A percentile compares a stretch with the other conserved stretches of the same genome.
These are phyloP conservation scores for Dactylellina leptospora DNA, from an alignment of 2,329 filamentous ascomycete genomes.

Conservation along the genomic window DNA sequence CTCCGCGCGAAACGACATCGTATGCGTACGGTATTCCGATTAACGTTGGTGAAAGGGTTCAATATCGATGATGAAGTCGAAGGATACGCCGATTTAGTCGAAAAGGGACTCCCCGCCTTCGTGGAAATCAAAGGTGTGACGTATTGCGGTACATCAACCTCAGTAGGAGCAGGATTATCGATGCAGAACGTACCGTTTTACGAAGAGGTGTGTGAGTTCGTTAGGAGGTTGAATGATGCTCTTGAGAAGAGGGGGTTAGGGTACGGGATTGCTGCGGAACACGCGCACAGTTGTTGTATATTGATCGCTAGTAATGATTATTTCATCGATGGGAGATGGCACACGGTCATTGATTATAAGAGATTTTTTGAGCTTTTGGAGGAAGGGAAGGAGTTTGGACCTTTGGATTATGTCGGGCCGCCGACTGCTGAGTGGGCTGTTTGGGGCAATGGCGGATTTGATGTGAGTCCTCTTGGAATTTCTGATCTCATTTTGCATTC, in stretches of 20 bases:
- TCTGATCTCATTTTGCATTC: too few relatives aligned
- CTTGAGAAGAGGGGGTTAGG: conserved; percentile 74
- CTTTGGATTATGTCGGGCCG: conserved; percentile 88
- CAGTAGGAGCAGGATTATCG: conserved; percentile 83
- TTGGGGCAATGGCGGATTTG: conserved; percentile 94
- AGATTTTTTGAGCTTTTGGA: conserved; percentile 87
- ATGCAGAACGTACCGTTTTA: conserved; percentile 99
- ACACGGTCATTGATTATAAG: conserved; percentile 89
- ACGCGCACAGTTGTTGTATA: conserved; percentile 93
- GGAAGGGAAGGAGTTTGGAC: conserved; percentile 76
- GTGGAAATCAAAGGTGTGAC: conserved; percentile 97
- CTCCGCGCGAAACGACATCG: conserved; percentile 81
- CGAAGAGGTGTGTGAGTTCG: conserved; percentile 85
- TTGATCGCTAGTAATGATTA: conserved; percentile 85
- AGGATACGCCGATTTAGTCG: conserved; percentile 89
- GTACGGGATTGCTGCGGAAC: conserved; percentile 93
- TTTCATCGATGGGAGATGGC: conserved; percentile 78
- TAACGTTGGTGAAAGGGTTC: conserved; percentile 97
- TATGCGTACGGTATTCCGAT: conserved; percentile 91
- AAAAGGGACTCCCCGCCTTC: conserved; percentile 86
- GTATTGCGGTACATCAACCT: conserved; percentile 90
- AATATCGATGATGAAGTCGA: conserved; percentile 93
- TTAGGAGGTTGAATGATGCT: conserved; percentile 75
- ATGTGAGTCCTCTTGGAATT: conserved; percentile 61
- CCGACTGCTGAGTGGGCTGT: conserved; percentile 92